phyloP scores from a whole-genome alignment of 176 grass and related monocot species.

The Secale cereale region DNA sequence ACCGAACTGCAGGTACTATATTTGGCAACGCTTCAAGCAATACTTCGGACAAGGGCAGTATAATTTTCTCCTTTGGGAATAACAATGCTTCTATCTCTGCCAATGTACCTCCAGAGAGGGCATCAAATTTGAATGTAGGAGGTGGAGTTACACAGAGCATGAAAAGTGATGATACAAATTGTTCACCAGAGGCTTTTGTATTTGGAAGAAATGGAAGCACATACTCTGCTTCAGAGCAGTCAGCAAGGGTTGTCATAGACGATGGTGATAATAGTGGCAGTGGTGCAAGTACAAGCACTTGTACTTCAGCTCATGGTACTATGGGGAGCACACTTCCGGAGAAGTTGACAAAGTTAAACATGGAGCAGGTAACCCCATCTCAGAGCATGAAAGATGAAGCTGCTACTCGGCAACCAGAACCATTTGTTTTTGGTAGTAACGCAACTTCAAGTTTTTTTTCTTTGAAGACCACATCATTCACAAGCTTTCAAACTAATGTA shows the following conservation, averaged over 20 bases:
- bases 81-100: conserved; percentile 13
- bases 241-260: neutral
- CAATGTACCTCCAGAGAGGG: neutral
- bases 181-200: conserved; percentile 14
- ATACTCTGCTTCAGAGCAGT: conserved; percentile 12
- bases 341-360: conserved; percentile 58
- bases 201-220: conserved; percentile 15
- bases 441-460: conserved; percentile 36
- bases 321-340: conserved; percentile 34
- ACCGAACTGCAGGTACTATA: neutral
- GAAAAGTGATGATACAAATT: conserved; percentile 18
- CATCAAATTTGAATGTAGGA: conserved; percentile 17
- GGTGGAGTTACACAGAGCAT: conserved; percentile 1
- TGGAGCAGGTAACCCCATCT: conserved; percentile 32
- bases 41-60: conserved; percentile 19
- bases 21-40: conserved; percentile 29
- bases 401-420: conserved; percentile 4
- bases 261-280: conserved; percentile 11
- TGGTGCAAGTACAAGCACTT: conserved; percentile 22
- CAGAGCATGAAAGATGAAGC: conserved; percentile 37
- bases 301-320: conserved; percentile 21
- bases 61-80: conserved; percentile 9
- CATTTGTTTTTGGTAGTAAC: conserved; percentile 56
- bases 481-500: conserved; percentile 26
- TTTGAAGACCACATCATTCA: conserved; percentile 30